Evolutionary conservation across 2,329 filamentous ascomycete genomes (phyloP), one percentile per base, ranked within the genome.

Genomic region (Nectriaceae sp.): DNA sequence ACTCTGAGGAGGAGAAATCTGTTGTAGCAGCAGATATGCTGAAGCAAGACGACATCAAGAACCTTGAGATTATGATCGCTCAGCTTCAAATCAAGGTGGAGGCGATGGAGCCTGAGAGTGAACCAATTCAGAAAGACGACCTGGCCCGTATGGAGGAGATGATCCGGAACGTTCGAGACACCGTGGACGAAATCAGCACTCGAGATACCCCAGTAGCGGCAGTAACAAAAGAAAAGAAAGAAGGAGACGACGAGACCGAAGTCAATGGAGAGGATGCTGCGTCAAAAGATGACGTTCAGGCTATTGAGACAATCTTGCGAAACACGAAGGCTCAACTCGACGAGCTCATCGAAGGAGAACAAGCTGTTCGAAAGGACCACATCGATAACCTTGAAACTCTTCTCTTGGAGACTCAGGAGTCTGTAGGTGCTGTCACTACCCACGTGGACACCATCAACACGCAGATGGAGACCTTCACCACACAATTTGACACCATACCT

Each of bases 261-360:
- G 47, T 50, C 8, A 50, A 53, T 11, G 56, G 48, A 13, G 58
- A 60, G 4, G 71, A 77, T 47, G 72, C 50, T 62, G 77, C 58
- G 60, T 76, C 57, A 65, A 73, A 89, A 64, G 90, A 96, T 56
- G 92, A 97, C 59, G 89, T 92, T 0, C 84, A 93, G 52, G 90
- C 90, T 11, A 92, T 97, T 49, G 93, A 97, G 68, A 95, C 88
- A 0, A 84, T 97, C 41, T 78, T 97, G 11, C 84, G 88, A 36
- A 96, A 96, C 65, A 92, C 91, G 24, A 97, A 97, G 66, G 84
- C 87, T 4, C 89, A 89, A 40, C 75, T 97, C 10, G 93, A 97
- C 49, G 91, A 96, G 50, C 68, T 83, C 18, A 81, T 96, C 42
- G 82, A 92, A 42, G 80, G 84, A 3, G 87, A 91, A 26, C 84